A percentile compares a stretch with the other conserved stretches of the same genome.
These are phyloP conservation scores for Boletus hoseneyae DNA, from an alignment of 1,284 basidiomycete species.

Conservation along the genomic window DNA sequence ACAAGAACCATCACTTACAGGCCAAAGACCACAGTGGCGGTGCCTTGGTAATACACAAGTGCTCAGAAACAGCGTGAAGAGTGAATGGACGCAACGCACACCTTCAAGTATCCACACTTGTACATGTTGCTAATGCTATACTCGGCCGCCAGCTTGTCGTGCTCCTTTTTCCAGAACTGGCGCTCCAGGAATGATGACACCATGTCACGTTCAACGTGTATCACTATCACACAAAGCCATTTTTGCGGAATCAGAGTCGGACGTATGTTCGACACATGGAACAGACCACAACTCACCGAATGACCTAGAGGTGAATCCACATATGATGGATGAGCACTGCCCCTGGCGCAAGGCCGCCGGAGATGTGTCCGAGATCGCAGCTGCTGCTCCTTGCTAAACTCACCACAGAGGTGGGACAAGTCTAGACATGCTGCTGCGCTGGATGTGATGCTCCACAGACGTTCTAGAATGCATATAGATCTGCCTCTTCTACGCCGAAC, in stretches of 20 bases:
- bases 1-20: slow-evolving; percentile 45
- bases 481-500: slow-evolving; percentile 56
- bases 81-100: slow-evolving; percentile 35
- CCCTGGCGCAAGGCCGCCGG: slow-evolving; percentile 6
- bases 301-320: slow-evolving; percentile 64
- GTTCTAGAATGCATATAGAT: slow-evolving; percentile 78
- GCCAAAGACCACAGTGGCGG: slow-evolving; percentile 76
- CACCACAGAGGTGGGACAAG: slow-evolving; percentile 59
- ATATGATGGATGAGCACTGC: slow-evolving; percentile 13
- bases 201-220: slow-evolving; percentile 45
- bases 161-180: too few relatives aligned
- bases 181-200: background rate
- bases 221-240: slow-evolving; percentile 68
- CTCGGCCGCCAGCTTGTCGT: slow-evolving; percentile 37
- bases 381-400: slow-evolving; percentile 79
- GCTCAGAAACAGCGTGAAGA: slow-evolving; percentile 6
- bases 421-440: slow-evolving; percentile 39
- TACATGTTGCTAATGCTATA: slow-evolving; percentile 82
- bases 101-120: slow-evolving; percentile 82
- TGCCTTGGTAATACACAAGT: slow-evolving; percentile 43
- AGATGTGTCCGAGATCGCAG: slow-evolving; percentile 52
- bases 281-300: slow-evolving; percentile 46
- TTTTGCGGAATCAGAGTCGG: slow-evolving; percentile 47
- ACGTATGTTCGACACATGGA: slow-evolving; percentile 6
- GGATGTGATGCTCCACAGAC: slow-evolving; percentile 59